Percentiles rank a stretch among this genome's conserved stretches.
Conservation (phyloP, 306 rosid genomes). For the Fagus sylvatica region DNA sequence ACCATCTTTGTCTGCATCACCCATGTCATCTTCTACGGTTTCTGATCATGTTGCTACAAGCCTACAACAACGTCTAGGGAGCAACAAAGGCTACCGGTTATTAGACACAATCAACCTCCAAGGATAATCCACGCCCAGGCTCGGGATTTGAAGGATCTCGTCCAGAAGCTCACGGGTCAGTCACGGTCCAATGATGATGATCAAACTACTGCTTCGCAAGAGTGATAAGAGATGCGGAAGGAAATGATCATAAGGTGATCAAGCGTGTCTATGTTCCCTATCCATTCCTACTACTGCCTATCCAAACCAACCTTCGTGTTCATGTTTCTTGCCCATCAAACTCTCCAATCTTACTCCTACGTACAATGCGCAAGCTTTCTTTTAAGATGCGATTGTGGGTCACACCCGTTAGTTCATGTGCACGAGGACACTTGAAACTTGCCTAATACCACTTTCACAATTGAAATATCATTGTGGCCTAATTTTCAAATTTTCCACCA, state of each 20-base stretch:
- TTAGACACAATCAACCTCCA: slow-evolving; percentile 80
- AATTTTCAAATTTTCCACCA: too few species aligned
- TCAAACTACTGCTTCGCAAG: not conserved
- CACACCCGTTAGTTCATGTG: not conserved
- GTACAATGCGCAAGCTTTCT: not conserved
- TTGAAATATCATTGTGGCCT: too few species aligned
- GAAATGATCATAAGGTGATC: not conserved
- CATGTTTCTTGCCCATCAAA: not conserved
- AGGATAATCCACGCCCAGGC: slow-evolving; percentile 72
- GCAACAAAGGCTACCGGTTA: slow-evolving; percentile 53
- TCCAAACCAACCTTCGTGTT: not conserved
- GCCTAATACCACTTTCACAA: too few species aligned
- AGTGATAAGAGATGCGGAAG: not conserved
- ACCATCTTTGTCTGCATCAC: slow-evolving; percentile 21
- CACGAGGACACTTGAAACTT: too few species aligned
- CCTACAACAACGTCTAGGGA: not conserved
- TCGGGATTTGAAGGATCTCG: slow-evolving; percentile 80
- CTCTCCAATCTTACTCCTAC: not conserved
- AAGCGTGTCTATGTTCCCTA: not conserved
- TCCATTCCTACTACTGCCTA: not conserved
- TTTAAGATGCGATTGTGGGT: not conserved
- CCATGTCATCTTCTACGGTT: not conserved
- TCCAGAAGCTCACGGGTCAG: slow-evolving; percentile 85
- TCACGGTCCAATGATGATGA: slow-evolving; percentile 11
- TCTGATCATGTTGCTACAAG: too few species aligned